phyloP scores from a whole-genome alignment of 371 early-diverging fungal species.

The Dentiscutata heterogama region DNA sequence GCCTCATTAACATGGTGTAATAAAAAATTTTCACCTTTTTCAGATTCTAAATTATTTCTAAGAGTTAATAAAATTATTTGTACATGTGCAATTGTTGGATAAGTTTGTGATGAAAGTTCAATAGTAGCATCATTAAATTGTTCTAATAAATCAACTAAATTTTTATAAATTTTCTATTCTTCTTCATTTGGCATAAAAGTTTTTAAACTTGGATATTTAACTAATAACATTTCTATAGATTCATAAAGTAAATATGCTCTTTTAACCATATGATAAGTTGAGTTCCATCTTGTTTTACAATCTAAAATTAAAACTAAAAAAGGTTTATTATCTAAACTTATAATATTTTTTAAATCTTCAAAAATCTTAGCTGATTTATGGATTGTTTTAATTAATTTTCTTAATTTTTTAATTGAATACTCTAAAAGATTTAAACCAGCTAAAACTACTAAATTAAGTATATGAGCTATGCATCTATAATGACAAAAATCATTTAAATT shows the following conservation, averaged over 20 bases:
- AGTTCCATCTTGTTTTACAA: not conserved
- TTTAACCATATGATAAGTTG: not conserved
- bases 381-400: not conserved
- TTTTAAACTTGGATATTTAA: not conserved
- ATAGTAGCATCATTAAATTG: not conserved
- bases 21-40: not conserved
- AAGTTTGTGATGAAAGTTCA: not conserved
- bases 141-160: not conserved
- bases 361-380: not conserved
- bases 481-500: not conserved
- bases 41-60: not conserved
- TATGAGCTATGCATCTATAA: constrained; percentile 9
- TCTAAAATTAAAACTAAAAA: not conserved
- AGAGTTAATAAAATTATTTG: not conserved
- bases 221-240: not conserved
- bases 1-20: not conserved
- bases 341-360: not conserved
- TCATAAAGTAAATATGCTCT: not conserved
- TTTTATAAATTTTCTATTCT: not conserved
- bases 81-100: constrained; percentile 1
- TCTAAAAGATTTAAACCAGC: not conserved
- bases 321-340: not conserved
- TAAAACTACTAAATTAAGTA: not conserved
- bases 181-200: not conserved
- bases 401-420: not conserved